These are phyloP conservation scores for Arxiozyma bovina DNA, from an alignment of 1,139 yeast genomes.

Conservation along the genomic window DNA sequence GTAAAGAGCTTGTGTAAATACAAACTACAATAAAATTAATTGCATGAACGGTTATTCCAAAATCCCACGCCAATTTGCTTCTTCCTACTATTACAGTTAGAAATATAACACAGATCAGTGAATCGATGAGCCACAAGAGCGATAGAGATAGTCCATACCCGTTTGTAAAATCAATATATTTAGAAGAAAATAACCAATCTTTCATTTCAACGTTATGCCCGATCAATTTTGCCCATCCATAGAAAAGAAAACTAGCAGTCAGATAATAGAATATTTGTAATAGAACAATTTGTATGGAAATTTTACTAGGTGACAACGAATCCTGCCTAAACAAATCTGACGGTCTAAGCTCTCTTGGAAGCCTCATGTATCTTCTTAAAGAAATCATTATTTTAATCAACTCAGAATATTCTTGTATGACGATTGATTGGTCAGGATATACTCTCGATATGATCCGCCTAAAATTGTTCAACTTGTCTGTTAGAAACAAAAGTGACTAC, in stretches of 20 bases:
- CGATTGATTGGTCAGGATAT: too few relatives aligned
- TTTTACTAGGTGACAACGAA: constrained; percentile 36
- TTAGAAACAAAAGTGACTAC: background rate
- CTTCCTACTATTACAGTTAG: constrained; percentile 85
- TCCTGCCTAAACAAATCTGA: constrained; percentile 32
- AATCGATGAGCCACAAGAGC: constrained; percentile 69
- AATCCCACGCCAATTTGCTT: constrained; percentile 91
- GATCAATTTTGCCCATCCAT: constrained; percentile 46
- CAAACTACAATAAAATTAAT: constrained; percentile 66
- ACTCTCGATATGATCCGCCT: background rate
- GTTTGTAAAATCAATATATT: constrained; percentile 60
- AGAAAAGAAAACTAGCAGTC: constrained; percentile 52
- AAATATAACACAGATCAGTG: constrained; percentile 68
- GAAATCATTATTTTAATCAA: constrained; percentile 13
- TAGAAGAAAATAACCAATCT: constrained; percentile 77
- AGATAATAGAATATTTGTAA: constrained; percentile 60
- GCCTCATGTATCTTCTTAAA: constrained; percentile 25
- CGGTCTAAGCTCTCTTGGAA: constrained; percentile 26
- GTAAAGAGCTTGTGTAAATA: constrained; percentile 56
- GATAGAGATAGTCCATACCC: constrained; percentile 71
- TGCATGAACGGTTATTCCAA: constrained; percentile 81
- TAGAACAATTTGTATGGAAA: constrained; percentile 48
- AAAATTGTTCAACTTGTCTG: background rate
- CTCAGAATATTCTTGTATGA: background rate
- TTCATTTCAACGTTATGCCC: constrained; percentile 52